Percentiles rank a stretch among this genome's conserved stretches.
phyloP scores from a whole-genome alignment of 208 protist species.

The Trypanosoma avium region DNA sequence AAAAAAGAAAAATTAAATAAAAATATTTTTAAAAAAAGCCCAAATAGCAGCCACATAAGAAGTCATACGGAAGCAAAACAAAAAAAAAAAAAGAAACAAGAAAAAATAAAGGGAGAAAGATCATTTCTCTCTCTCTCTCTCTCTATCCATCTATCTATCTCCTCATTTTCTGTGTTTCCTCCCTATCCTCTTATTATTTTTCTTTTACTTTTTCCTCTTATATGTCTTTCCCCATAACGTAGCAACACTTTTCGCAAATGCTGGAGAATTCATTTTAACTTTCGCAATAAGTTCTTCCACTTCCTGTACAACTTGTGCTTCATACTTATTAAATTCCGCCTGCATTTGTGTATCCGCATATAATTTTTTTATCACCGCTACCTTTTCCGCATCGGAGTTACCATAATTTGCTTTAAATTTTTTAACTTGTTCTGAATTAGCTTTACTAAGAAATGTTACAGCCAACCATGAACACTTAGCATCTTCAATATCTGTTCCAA shows the following conservation, averaged over 20 bases:
- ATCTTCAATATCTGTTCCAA: slow-evolving; percentile 98
- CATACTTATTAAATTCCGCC: slow-evolving; percentile 77
- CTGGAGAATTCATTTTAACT: slow-evolving; percentile 33
- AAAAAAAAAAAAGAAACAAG: too few species aligned
- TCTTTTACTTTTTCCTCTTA: slow-evolving; percentile 76
- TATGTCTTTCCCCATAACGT: slow-evolving; percentile 88
- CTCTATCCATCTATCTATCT: too few species aligned
- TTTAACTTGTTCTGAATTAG: slow-evolving; percentile 46
- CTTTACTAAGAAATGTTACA: slow-evolving; percentile 81
- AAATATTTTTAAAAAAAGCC: too few species aligned
- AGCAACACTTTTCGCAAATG: slow-evolving; percentile 64
- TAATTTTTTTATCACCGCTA: slow-evolving; percentile 87
- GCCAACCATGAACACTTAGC: slow-evolving; percentile 97
- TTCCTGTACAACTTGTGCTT: slow-evolving; percentile 60
- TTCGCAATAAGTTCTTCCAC: slow-evolving; percentile 49
- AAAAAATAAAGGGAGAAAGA: too few species aligned
- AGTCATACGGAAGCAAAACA: too few species aligned
- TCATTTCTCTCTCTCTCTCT: neutral
- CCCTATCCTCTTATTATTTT: neutral
- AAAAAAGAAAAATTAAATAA: too few species aligned
- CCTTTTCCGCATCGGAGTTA: slow-evolving; percentile 59
- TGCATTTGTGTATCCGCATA: slow-evolving; percentile 80
- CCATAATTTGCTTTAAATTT: slow-evolving; percentile 93
- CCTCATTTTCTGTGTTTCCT: too few species aligned
- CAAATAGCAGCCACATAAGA: too few species aligned